Percentiles rank a stretch among this genome's conserved stretches.
Conservation (phyloP, 73 alveolate species). For the Tetrahymena borealis region DNA sequence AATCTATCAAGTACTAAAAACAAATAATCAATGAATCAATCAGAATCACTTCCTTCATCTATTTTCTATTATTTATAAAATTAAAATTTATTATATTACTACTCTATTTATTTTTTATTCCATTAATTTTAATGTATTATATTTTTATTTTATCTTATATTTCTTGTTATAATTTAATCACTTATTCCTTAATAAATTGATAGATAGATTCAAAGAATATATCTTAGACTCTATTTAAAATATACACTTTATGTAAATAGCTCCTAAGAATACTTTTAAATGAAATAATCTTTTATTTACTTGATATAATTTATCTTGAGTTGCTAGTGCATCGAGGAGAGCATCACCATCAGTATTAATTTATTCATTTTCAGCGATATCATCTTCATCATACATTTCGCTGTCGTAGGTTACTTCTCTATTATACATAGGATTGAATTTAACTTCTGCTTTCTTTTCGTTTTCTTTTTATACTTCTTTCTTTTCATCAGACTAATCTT, state of each 20-base stretch:
- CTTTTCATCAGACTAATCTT: background rate
- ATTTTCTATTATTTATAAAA: background rate
- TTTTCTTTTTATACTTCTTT: background rate
- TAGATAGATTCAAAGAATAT: too few species aligned
- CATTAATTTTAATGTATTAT: too few species aligned
- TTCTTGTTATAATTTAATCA: too few species aligned
- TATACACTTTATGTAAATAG: too few species aligned
- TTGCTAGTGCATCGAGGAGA: background rate
- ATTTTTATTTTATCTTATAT: too few species aligned
- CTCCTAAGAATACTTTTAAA: too few species aligned
- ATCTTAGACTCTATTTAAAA: too few species aligned
- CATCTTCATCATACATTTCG: background rate
- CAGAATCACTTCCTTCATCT: background rate
- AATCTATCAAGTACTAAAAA: too few species aligned
- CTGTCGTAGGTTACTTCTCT: background rate
- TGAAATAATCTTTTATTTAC: too few species aligned
- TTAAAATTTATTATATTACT: too few species aligned
- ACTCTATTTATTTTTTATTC: too few species aligned
- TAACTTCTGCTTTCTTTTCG: background rate
- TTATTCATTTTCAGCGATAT: background rate
- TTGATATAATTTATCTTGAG: background rate
- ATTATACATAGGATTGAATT: background rate
- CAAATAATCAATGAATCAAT: background rate
- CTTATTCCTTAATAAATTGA: too few species aligned
- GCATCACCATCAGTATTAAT: background rate